A percentile compares a stretch with the other conserved stretches of the same genome.
Evolutionary conservation across 108 stramenopile genomes (phyloP).

Genomic region (Cyclotella atomus): DNA sequence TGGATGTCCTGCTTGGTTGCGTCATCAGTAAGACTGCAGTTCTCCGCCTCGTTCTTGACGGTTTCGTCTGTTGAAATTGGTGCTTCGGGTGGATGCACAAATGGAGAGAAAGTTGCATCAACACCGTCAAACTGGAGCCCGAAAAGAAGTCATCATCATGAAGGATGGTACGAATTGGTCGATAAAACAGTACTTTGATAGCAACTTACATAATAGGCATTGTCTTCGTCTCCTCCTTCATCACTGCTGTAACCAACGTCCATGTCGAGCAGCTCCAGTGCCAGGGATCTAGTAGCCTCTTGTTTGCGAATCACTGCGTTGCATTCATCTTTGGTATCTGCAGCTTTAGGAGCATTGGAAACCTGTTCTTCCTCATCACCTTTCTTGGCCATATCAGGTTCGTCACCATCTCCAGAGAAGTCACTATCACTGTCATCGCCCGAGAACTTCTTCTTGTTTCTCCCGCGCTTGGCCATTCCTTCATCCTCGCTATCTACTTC

Average conservation of each 20-base stretch:
- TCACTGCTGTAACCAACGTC: slow-evolving; percentile 91
- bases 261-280: slow-evolving; percentile 65
- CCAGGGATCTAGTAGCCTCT: slow-evolving; percentile 79
- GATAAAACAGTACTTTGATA: too few species aligned
- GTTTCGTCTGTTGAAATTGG: not conserved
- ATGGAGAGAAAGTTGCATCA: slow-evolving; percentile 68
- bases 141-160: too few species aligned
- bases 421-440: slow-evolving; percentile 4
- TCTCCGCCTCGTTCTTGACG: not conserved
- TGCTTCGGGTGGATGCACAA: slow-evolving; percentile 14
- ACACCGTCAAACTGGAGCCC: slow-evolving; percentile 75
- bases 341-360: too few species aligned
- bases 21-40: not conserved
- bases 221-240: slow-evolving; percentile 89
- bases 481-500: slow-evolving; percentile 87
- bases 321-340: slow-evolving; percentile 5
- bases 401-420: not conserved
- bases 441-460: slow-evolving; percentile 12
- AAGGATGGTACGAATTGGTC: too few species aligned
- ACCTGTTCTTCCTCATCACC: slow-evolving; percentile 29
- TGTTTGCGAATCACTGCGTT: slow-evolving; percentile 42
- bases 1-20: slow-evolving; percentile 12
- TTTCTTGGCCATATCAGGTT: not conserved
- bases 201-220: slow-evolving; percentile 68
- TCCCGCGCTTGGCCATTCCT: slow-evolving; percentile 38